Evolutionary conservation across 2,329 filamentous ascomycete species (phyloP).

Genomic region (Xylariaceae sp.): DNA sequence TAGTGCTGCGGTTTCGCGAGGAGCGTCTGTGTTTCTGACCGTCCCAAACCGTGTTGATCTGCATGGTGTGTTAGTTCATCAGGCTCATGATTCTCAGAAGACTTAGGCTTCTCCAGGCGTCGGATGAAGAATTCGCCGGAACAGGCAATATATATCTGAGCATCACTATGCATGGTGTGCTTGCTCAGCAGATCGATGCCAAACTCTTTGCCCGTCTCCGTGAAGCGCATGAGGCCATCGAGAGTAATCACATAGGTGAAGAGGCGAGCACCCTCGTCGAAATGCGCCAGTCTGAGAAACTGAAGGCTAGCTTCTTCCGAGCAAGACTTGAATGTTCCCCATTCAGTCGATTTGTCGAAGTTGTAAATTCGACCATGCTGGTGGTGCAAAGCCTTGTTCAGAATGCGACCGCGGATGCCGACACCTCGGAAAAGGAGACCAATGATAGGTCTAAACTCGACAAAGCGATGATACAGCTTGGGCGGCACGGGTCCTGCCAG

Average conservation of each 20-base stretch:
- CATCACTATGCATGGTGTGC: constrained; percentile 95
- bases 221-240: constrained; percentile 82
- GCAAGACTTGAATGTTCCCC: constrained; percentile 62
- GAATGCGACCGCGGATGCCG: constrained; percentile 70
- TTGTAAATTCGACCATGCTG: constrained; percentile 89
- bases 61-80: constrained; percentile 47
- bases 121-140: constrained; percentile 91
- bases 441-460: constrained; percentile 88
- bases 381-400: constrained; percentile 82
- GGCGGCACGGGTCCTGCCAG: constrained; percentile 75
- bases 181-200: constrained; percentile 90
- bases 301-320: constrained; percentile 67
- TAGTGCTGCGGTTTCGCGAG: constrained; percentile 55
- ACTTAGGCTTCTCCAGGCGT: constrained; percentile 50
- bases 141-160: constrained; percentile 84
- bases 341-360: constrained; percentile 70
- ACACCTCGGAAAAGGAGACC: constrained; percentile 78
- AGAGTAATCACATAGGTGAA: constrained; percentile 91
- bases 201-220: constrained; percentile 92
- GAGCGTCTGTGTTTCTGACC: constrained; percentile 40
- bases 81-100: constrained; percentile 40
- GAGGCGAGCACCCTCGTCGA: constrained; percentile 76
- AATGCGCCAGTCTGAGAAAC: constrained; percentile 82
- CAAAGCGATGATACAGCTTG: constrained; percentile 81
- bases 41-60: constrained; percentile 40